phyloP scores from a whole-genome alignment of 305 asterid genomes.

The Euphrasia arctica region DNA sequence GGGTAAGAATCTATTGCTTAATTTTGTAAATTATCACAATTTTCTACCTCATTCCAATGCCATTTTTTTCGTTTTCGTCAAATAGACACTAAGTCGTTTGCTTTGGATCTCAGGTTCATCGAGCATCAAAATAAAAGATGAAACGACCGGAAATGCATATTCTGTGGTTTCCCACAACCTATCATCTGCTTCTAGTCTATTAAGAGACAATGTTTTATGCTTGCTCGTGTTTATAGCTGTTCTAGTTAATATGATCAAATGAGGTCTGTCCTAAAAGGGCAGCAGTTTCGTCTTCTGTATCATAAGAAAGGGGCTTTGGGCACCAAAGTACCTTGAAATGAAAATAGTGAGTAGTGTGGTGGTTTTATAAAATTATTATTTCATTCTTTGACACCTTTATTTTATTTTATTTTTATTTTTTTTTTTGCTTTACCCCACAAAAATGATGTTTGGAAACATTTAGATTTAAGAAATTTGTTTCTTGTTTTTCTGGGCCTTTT shows the following conservation, averaged over 20 bases:
- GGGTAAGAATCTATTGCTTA: no score
- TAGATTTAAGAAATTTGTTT: neutral
- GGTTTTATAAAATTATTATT: conserved; percentile 1
- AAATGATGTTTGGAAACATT: neutral
- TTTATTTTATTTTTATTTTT: neutral
- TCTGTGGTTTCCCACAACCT: conserved; percentile 47
- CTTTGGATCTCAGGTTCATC: conserved; percentile 44
- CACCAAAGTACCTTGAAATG: neutral
- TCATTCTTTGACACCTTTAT: neutral
- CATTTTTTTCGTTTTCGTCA: no score
- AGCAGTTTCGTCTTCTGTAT: neutral
- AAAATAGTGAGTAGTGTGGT: conserved; percentile 21
- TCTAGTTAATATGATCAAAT: conserved; percentile 28
- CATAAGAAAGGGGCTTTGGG: neutral
- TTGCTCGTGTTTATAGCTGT: conserved; percentile 33
- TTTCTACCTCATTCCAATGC: no score
- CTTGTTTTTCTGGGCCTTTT: no score
- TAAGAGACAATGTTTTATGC: conserved; percentile 21
- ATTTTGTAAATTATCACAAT: no score
- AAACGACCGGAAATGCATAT: conserved; percentile 42
- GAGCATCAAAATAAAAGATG: conserved; percentile 61
- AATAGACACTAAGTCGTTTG: neutral
- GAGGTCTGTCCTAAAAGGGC: conserved; percentile 1
- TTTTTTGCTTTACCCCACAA: neutral
- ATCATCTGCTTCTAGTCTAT: conserved; percentile 25